phyloP scores from a whole-genome alignment of 2,329 filamentous ascomycete species.

The Leptographium procerum region DNA sequence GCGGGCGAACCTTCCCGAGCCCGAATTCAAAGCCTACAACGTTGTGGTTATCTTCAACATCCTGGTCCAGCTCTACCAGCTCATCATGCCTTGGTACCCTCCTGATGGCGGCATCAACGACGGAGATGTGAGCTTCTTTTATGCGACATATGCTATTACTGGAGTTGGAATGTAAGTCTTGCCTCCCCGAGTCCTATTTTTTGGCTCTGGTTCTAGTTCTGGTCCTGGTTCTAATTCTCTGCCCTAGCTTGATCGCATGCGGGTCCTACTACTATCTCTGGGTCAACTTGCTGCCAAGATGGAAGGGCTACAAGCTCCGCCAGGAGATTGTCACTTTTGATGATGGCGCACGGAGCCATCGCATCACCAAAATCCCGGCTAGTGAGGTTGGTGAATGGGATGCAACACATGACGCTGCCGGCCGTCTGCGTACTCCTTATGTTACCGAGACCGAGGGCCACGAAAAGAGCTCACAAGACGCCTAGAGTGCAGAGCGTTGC shows the following conservation, averaged over 20 bases:
- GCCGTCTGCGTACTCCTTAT: neutral
- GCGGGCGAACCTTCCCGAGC: conserved; percentile 31
- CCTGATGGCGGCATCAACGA: conserved; percentile 45
- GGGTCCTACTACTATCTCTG: conserved; percentile 37
- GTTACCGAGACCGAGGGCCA: neutral
- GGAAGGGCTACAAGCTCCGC: conserved; percentile 32
- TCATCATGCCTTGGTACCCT: conserved; percentile 66
- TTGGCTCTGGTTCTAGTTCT: neutral
- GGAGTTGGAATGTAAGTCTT: conserved; percentile 52
- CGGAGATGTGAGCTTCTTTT: conserved; percentile 63
- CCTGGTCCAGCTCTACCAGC: conserved; percentile 46
- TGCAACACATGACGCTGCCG: conserved; percentile 14
- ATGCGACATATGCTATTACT: conserved; percentile 56
- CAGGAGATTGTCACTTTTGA: conserved; percentile 35
- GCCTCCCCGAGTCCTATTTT: neutral
- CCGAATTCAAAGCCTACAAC: conserved; percentile 50
- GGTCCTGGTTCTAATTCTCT: neutral
- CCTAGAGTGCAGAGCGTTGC: neutral
- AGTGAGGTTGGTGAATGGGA: conserved; percentile 33
- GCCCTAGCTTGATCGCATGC: conserved; percentile 24
- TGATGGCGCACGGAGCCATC: conserved; percentile 30
- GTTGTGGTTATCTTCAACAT: conserved; percentile 47
- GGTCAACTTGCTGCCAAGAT: conserved; percentile 31
- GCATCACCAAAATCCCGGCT: conserved; percentile 33
- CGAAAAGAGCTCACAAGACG: neutral